A percentile compares a stretch with the other conserved stretches of the same genome.
Evolutionary conservation across 1,284 basidiomycete genomes (phyloP).

Genomic region (Rhodotorula sp.): DNA sequence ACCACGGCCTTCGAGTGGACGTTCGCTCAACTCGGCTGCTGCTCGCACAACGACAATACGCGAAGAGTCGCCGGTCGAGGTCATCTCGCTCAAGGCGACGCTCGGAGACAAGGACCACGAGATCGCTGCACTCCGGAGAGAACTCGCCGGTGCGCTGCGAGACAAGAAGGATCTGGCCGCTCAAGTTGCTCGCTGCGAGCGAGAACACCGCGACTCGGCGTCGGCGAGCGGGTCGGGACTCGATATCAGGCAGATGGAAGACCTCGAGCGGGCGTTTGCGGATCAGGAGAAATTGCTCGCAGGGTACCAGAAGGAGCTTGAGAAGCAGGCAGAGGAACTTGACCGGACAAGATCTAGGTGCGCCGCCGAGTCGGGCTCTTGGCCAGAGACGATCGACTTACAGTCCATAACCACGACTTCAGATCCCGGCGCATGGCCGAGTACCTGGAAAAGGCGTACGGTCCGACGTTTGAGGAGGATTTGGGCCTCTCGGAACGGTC

Average conservation of each 20-base stretch:
- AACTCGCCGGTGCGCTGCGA: background rate
- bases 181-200: slow-evolving; percentile 5
- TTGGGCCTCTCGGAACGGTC: slow-evolving; percentile 18
- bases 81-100: background rate
- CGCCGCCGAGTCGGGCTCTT: background rate
- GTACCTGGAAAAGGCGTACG: slow-evolving; percentile 26
- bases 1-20: background rate
- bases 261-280: slow-evolving; percentile 25
- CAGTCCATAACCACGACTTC: background rate
- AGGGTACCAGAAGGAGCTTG: slow-evolving; percentile 36
- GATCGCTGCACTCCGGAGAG: slow-evolving; percentile 9
- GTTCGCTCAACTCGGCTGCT: slow-evolving; percentile 2
- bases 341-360: slow-evolving; percentile 28
- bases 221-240: background rate
- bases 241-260: slow-evolving; percentile 32
- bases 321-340: slow-evolving; percentile 13
- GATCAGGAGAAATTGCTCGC: slow-evolving; percentile 19
- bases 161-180: slow-evolving; percentile 22
- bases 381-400: no score
- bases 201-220: background rate
- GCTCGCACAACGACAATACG: background rate
- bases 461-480: slow-evolving; percentile 26
- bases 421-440: slow-evolving; percentile 27
- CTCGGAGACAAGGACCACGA: slow-evolving; percentile 23
- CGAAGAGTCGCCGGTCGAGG: background rate